These are phyloP conservation scores for Wallacemonas sp. DNA, from an alignment of 208 protist genomes.

Conservation along the genomic window DNA sequence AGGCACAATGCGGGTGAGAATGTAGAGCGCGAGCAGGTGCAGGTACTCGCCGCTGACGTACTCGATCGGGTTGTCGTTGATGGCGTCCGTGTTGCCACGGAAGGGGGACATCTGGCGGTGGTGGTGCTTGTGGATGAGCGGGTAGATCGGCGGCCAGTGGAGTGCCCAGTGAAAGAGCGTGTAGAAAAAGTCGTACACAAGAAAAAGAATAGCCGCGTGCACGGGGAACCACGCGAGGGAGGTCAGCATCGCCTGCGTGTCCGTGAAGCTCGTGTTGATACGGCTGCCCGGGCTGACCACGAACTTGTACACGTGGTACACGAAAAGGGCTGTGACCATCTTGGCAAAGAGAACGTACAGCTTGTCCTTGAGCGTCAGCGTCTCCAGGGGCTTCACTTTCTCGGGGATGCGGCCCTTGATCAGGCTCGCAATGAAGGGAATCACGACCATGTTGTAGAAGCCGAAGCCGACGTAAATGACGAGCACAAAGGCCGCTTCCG, in stretches of 20 bases:
- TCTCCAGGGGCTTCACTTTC: constrained; percentile 42
- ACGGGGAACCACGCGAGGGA: constrained; percentile 56
- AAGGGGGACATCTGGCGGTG: constrained; percentile 90
- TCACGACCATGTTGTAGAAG: constrained; percentile 58
- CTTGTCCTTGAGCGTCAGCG: constrained; percentile 51
- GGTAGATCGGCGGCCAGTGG: constrained; percentile 85
- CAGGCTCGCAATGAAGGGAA: constrained; percentile 40
- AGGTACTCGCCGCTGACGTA: constrained; percentile 90
- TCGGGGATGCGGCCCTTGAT: constrained; percentile 46
- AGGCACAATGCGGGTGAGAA: constrained; percentile 62
- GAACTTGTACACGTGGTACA: constrained; percentile 68
- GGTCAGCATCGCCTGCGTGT: constrained; percentile 23
- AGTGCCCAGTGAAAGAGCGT: constrained; percentile 85
- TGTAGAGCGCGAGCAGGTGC: constrained; percentile 79
- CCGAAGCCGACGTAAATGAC: constrained; percentile 66
- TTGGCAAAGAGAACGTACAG: constrained; percentile 61
- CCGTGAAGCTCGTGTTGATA: constrained; percentile 44
- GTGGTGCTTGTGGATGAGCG: constrained; percentile 91
- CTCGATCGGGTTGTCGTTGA: constrained; percentile 93
- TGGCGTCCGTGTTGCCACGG: constrained; percentile 88
- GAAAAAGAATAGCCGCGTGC: constrained; percentile 60
- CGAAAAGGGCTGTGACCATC: constrained; percentile 58
- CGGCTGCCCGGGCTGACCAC: constrained; percentile 43
- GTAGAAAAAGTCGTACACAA: constrained; percentile 94
- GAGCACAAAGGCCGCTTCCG: constrained; percentile 33